Evolutionary conservation across 345 rosid genomes (phyloP).

Genomic region (Mallotus nudiflorus): DNA sequence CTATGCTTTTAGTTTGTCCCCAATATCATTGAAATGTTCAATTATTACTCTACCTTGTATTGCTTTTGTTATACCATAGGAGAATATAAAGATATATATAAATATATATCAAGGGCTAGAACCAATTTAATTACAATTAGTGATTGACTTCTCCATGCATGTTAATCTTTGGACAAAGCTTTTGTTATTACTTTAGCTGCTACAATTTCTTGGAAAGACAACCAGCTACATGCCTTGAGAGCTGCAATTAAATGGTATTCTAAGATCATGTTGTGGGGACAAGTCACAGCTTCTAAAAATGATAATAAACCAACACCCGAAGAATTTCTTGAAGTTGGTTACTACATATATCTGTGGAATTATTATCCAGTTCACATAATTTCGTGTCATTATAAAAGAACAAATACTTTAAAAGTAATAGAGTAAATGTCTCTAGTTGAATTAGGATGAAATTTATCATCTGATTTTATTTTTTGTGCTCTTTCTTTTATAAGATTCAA

Average conservation of each 20-base stretch:
- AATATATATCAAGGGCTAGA: too few species aligned
- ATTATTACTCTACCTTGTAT: constrained; percentile 5
- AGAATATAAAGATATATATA: not conserved
- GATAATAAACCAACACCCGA: not conserved
- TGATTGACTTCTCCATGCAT: constrained; percentile 19
- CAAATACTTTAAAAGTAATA: too few species aligned
- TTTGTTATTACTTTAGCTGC: not conserved
- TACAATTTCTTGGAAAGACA: constrained; percentile 18
- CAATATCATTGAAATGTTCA: constrained; percentile 23
- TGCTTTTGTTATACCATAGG: not conserved
- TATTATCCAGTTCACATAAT: too few species aligned
- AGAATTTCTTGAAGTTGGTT: too few species aligned
- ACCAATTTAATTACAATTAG: not conserved
- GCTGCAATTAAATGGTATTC: constrained; percentile 1
- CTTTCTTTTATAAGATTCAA: too few species aligned
- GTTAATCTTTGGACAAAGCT: not conserved
- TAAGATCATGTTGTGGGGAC: not conserved
- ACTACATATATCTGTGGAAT: too few species aligned
- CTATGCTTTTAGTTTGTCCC: constrained; percentile 27
- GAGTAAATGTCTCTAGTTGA: too few species aligned
- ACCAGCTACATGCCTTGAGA: constrained; percentile 14
- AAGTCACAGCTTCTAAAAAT: not conserved
- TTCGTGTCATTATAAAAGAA: too few species aligned
- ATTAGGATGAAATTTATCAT: too few species aligned
- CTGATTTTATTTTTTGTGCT: too few species aligned